Percentiles rank a stretch among this genome's conserved stretches.
These are phyloP conservation scores for Chalciporus sphaerocephalus DNA, from an alignment of 768 basidiomycete species.

Conservation along the genomic window DNA sequence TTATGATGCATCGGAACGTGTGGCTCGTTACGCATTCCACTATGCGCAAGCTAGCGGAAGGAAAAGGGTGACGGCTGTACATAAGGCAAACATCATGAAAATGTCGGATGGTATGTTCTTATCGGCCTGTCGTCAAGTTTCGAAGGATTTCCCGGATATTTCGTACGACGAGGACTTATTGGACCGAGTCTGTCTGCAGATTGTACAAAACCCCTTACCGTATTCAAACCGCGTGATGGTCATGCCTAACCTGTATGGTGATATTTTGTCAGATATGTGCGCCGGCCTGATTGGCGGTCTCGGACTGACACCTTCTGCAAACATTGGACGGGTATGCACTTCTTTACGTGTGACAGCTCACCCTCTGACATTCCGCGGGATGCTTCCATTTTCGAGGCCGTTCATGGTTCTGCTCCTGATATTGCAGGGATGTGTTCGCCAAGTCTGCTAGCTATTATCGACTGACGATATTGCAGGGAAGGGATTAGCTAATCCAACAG, in stretches of 20 bases:
- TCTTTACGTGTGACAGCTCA: conserved; percentile 5
- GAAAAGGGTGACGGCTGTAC: conserved; percentile 93
- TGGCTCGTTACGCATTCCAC: conserved; percentile 97
- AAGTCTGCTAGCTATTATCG: background rate
- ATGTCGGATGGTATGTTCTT: conserved; percentile 99
- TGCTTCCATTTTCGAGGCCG: conserved; percentile 99
- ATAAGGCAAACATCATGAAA: conserved; percentile 99
- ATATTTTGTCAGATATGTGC: conserved; percentile 97
- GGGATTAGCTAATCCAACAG: conserved; percentile 98
- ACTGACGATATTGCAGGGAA: conserved; percentile 49
- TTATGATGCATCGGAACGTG: conserved; percentile 97
- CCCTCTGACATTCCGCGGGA: conserved; percentile 50
- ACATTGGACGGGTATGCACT: conserved; percentile 81
- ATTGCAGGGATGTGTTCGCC: conserved; percentile 67
- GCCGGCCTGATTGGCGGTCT: conserved; percentile 97
- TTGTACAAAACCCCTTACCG: conserved; percentile 90
- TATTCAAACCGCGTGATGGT: conserved; percentile 98
- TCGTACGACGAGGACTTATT: conserved; percentile 95
- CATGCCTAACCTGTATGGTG: conserved; percentile 97
- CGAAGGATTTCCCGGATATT: conserved; percentile 92
- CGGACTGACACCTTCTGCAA: conserved; percentile 95
- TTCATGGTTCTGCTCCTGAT: conserved; percentile 99
- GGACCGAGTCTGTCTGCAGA: conserved; percentile 92
- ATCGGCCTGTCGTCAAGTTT: conserved; percentile 92
- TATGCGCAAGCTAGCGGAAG: conserved; percentile 88